These are phyloP conservation scores for Eleusine indica DNA, from an alignment of 176 grass and related monocot species.

Conservation along the genomic window DNA sequence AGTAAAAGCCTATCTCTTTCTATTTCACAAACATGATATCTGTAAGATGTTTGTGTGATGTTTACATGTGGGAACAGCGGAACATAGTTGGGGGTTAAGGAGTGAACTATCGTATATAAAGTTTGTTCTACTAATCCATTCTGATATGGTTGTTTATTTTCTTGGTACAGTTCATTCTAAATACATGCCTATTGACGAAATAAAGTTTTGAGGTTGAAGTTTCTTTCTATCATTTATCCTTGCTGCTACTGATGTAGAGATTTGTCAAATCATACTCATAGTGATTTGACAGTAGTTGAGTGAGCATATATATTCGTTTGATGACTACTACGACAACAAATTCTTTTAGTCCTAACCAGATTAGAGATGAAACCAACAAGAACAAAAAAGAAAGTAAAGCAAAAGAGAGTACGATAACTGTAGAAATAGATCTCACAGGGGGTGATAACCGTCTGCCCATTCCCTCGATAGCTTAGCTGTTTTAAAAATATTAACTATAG, in stretches of 20 bases:
- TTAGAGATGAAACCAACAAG: neutral
- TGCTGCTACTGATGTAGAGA: too few relatives aligned
- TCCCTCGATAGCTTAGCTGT: neutral
- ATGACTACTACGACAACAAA: neutral
- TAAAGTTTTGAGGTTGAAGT: neutral
- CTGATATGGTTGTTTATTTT: neutral
- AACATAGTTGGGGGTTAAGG: slow-evolving; percentile 12
- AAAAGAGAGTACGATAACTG: neutral
- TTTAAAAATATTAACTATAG: neutral
- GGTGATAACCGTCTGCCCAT: neutral
- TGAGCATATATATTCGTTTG: too few relatives aligned
- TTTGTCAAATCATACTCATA: too few relatives aligned
- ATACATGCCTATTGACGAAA: neutral
- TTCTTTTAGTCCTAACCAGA: neutral
- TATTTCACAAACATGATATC: slow-evolving; percentile 8
- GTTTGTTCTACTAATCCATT: neutral
- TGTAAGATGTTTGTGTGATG: slow-evolving; percentile 11
- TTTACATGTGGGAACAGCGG: slow-evolving; percentile 7
- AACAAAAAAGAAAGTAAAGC: neutral
- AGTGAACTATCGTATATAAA: neutral
- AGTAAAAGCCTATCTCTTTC: neutral
- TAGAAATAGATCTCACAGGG: neutral
- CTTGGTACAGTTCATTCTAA: neutral
- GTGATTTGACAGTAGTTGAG: too few relatives aligned
- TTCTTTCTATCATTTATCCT: neutral